These are phyloP conservation scores for Penicillium sp. DNA, from an alignment of 2,329 filamentous ascomycete genomes.

Conservation along the genomic window DNA sequence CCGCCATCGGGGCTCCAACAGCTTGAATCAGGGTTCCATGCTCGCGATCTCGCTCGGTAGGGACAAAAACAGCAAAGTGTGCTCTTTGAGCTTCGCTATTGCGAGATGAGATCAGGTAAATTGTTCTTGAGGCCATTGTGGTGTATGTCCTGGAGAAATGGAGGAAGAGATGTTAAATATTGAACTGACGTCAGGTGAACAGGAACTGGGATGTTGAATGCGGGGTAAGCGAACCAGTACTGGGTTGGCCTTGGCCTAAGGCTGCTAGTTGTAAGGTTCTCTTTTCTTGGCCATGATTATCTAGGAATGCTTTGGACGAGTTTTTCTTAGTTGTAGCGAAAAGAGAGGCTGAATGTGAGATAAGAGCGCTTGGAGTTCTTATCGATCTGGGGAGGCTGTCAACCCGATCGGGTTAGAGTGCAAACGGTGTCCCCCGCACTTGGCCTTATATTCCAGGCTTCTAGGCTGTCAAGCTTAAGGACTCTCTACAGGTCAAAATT, in stretches of 20 bases:
- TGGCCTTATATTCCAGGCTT: background rate
- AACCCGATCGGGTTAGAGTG: background rate
- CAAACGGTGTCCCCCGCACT: background rate
- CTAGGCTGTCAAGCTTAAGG: background rate
- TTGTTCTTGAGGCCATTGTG: conserved; percentile 21
- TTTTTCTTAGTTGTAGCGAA: background rate
- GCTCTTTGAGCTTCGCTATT: conserved; percentile 24
- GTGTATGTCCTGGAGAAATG: background rate
- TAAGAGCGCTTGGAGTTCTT: background rate
- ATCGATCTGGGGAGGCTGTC: background rate
- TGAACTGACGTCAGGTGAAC: background rate
- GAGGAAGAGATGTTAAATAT: background rate
- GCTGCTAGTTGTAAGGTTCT: background rate
- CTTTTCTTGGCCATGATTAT: background rate
- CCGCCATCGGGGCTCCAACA: conserved; percentile 33
- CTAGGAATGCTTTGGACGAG: background rate
- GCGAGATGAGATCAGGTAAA: conserved; percentile 27
- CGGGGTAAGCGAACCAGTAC: background rate
- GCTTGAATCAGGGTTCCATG: conserved; percentile 33
- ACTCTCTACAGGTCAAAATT: too few relatives aligned
- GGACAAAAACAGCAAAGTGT: conserved; percentile 34
- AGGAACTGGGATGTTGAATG: background rate
- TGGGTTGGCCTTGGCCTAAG: background rate
- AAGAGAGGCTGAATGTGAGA: background rate
- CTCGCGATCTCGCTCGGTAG: conserved; percentile 13